These are phyloP conservation scores for Daldinia childiae DNA, from an alignment of 495 filamentous ascomycete species.

Conservation along the genomic window DNA sequence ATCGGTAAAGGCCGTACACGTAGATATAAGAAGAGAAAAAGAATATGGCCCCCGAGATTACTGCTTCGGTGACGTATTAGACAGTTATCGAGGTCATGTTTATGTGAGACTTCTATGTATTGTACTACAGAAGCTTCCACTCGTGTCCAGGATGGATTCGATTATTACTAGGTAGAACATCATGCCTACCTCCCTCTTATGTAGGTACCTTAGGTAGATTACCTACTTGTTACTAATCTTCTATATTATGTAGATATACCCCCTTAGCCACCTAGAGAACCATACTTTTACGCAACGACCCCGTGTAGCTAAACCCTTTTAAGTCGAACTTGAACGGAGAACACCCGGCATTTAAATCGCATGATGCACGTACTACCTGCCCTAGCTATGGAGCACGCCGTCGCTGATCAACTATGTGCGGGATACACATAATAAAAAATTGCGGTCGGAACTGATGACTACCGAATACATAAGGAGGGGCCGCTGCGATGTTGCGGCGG, in stretches of 20 bases:
- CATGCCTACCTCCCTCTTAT: too few relatives aligned
- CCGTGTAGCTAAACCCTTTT: slow-evolving; percentile 22
- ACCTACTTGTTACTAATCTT: background rate
- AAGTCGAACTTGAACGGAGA: slow-evolving; percentile 20
- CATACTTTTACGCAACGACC: background rate
- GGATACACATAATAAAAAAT: slow-evolving; percentile 5
- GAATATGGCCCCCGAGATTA: background rate
- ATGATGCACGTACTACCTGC: slow-evolving; percentile 21
- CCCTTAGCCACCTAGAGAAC: background rate
- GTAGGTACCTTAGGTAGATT: too few relatives aligned
- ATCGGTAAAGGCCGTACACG: background rate
- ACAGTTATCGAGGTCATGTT: background rate
- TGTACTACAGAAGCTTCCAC: background rate
- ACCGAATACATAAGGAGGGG: slow-evolving; percentile 18
- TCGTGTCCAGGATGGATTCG: background rate
- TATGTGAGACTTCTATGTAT: slow-evolving; percentile 1
- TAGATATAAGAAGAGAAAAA: background rate
- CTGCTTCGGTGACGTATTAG: background rate
- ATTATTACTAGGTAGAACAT: background rate
- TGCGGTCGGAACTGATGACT: slow-evolving; percentile 29
- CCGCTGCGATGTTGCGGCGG: slow-evolving; percentile 27
- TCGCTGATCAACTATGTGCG: background rate
- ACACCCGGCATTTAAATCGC: slow-evolving; percentile 27
- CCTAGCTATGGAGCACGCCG: background rate
- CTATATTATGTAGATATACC: background rate